Conservation (phyloP, 2,329 filamentous ascomycete species). For the Sclerotinia minor region DNA sequence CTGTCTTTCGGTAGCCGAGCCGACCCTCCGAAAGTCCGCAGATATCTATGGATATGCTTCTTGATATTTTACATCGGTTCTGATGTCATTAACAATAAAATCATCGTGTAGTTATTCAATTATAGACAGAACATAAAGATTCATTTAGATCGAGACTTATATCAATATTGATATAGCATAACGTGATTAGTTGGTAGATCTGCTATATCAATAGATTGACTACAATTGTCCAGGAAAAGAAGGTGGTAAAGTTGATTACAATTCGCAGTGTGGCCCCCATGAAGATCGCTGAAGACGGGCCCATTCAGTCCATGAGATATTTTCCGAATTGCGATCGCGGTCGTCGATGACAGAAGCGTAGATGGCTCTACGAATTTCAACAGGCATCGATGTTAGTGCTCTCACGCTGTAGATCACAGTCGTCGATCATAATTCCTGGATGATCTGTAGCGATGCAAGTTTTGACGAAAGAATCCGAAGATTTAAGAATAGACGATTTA, state of each 20-base stretch:
- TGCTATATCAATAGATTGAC: too few relatives aligned
- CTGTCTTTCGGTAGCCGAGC: neutral
- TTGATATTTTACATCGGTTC: neutral
- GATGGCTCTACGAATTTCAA: neutral
- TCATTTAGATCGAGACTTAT: too few relatives aligned
- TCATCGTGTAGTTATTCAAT: neutral
- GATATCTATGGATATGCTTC: neutral
- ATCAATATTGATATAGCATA: too few relatives aligned
- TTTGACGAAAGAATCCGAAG: neutral
- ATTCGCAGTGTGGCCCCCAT: neutral
- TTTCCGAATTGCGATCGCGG: neutral
- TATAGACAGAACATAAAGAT: neutral
- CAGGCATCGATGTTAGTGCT: neutral
- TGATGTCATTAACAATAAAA: neutral
- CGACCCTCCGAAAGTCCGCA: neutral
- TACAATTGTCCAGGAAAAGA: neutral
- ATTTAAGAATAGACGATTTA: neutral
- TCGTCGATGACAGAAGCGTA: neutral
- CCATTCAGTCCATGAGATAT: neutral
- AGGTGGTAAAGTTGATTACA: neutral
- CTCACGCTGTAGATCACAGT: neutral
- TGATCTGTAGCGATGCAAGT: neutral
- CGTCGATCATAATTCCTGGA: neutral
- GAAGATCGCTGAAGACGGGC: neutral
- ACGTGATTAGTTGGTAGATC: too few relatives aligned